These are phyloP conservation scores for Termitomyces sp. DNA, from an alignment of 768 basidiomycete genomes.

Conservation along the genomic window DNA sequence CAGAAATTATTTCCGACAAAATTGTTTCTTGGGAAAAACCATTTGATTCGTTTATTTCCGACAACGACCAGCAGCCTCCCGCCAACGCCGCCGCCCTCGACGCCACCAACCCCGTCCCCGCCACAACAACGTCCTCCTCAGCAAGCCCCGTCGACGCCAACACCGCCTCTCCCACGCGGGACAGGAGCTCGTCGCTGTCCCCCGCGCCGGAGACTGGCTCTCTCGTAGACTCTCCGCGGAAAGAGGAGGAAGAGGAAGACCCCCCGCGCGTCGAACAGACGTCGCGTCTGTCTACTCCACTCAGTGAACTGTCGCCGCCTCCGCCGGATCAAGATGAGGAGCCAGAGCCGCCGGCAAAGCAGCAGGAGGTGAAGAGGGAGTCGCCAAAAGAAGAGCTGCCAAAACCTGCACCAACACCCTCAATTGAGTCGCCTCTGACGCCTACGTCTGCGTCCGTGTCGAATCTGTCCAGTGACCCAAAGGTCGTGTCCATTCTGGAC, in stretches of 20 bases:
- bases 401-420: slow-evolving; percentile 10
- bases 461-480: slow-evolving; percentile 31
- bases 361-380: slow-evolving; percentile 5
- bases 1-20: slow-evolving; percentile 21
- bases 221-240: slow-evolving; percentile 22
- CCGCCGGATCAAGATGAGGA: slow-evolving; percentile 35
- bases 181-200: slow-evolving; percentile 57
- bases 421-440: slow-evolving; percentile 12
- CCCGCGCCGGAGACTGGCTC: slow-evolving; percentile 50
- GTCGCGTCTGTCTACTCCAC: slow-evolving; percentile 66
- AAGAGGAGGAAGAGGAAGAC: slow-evolving; percentile 25
- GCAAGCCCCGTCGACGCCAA: slow-evolving; percentile 25
- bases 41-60: slow-evolving; percentile 11
- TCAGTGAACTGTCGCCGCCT: slow-evolving; percentile 74
- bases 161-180: slow-evolving; percentile 30
- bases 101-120: slow-evolving; percentile 17
- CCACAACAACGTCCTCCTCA: slow-evolving; percentile 24
- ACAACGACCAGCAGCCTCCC: background rate
- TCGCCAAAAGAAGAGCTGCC: background rate
- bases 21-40: slow-evolving; percentile 20
- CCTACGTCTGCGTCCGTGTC: slow-evolving; percentile 21
- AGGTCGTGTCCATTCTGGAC: slow-evolving; percentile 61
- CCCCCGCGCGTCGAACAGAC: slow-evolving; percentile 24
- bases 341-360: slow-evolving; percentile 23
- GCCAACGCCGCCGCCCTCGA: no score